Percentiles rank a stretch among this genome's conserved stretches.
Evolutionary conservation across 1,284 basidiomycete genomes (phyloP).

Genomic region (Athelia sp.): DNA sequence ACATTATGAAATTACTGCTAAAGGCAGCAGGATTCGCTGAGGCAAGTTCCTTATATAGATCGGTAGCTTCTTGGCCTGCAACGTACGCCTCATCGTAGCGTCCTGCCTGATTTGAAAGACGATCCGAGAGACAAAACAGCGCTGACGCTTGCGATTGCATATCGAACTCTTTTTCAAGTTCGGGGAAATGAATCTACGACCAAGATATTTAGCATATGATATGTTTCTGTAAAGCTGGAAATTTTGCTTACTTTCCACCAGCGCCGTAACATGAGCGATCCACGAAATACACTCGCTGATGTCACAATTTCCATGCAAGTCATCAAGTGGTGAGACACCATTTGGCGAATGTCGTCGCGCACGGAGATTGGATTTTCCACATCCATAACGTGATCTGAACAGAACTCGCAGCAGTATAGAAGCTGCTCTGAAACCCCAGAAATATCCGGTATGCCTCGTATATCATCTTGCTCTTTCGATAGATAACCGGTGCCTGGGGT

Average conservation of each 20-base stretch:
- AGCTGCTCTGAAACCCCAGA: conserved; percentile 3
- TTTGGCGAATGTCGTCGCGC: not conserved
- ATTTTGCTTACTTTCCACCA: not conserved
- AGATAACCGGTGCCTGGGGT: conserved; percentile 7
- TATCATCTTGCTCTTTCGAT: not conserved
- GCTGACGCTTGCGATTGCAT: not conserved
- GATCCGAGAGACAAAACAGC: not conserved
- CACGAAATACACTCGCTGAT: not conserved
- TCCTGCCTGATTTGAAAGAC: not conserved
- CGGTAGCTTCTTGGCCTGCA: not conserved
- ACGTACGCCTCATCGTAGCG: not conserved
- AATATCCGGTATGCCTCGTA: conserved; percentile 1
- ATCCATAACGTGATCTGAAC: conserved; percentile 4
- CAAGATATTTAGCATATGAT: not conserved
- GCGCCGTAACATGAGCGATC: not conserved
- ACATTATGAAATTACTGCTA: not conserved
- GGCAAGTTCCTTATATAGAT: not conserved
- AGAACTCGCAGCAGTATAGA: conserved; percentile 7
- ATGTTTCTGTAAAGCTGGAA: not conserved
- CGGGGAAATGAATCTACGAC: not conserved
- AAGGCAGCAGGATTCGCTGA: not conserved
- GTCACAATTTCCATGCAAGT: conserved; percentile 5
- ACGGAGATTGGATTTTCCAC: not conserved
- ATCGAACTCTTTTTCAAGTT: not conserved
- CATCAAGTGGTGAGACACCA: not conserved